Evolutionary conservation across 2,329 filamentous ascomycete genomes (phyloP), one percentile per base, ranked within the genome.

Genomic region (Sclerotinia glacialis): DNA sequence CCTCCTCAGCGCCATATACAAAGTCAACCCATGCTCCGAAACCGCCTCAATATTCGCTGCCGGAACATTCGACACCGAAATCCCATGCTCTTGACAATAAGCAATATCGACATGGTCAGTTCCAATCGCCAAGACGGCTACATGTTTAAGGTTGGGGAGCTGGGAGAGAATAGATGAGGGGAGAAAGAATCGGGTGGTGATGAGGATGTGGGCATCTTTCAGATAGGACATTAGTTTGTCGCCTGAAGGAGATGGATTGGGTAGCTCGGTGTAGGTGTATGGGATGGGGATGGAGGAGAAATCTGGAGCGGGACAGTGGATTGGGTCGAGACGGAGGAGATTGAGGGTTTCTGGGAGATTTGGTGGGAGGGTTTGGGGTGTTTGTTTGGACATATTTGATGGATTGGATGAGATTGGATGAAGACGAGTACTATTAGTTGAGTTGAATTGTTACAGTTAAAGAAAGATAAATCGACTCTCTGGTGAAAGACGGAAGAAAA

Each of bases 1-100:
- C n/a, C 79, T 76, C 50, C 78, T 77, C 28, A 74, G 66, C 5
- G 76, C 75, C 68, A 80, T 74, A 55, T 71, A 76, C 18, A 75
- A 56, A 12, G 69, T 68, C 52, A 76, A 65, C 0, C 71, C 72
- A 69, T 75, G 74, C 50, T 76, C 74, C 71, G 77, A 75, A 0
- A 80, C 79, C 12, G 74, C 67, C 31, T 74, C 75, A 40, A 74
- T 73, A 64, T 77, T 79, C 66, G 77, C 78, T 16, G 76, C 73
- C 14, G 77, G 78, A 3, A 77, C 74, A 70, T 80, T 79, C 37
- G 74, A 73, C 2, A 80, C 78, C 3, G 69, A 71, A 47, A 80
- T 76, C 1, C 76, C 76, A 2, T 74, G 69, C 26, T 70, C 69
- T 21, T 67, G 69, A 67, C 78, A 79, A 3, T 77, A 75, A 0